A percentile compares a stretch with the other conserved stretches of the same genome.
Evolutionary conservation across 2,329 filamentous ascomycete species (phyloP).

Genomic region (Simplicillium sp.): DNA sequence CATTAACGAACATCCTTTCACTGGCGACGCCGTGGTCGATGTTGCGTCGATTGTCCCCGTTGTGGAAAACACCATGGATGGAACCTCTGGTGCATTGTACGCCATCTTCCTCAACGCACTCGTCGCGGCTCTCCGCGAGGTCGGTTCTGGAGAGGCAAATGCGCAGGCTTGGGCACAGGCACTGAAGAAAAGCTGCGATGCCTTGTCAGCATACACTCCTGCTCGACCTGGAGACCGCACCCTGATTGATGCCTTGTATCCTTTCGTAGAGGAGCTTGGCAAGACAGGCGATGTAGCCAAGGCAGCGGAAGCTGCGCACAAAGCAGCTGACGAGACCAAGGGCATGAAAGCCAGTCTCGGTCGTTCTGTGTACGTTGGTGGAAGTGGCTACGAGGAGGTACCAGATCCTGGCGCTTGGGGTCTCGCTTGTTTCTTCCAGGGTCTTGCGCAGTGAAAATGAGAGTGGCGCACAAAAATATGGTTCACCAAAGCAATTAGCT

Average conservation of each 20-base stretch:
- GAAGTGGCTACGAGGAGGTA: slow-evolving; percentile 37
- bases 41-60: slow-evolving; percentile 42
- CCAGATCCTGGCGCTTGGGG: slow-evolving; percentile 62
- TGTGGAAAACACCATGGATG: slow-evolving; percentile 50
- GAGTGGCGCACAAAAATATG: background rate
- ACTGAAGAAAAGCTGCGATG: slow-evolving; percentile 59
- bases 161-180: slow-evolving; percentile 49
- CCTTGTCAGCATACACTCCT: slow-evolving; percentile 76
- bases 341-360: slow-evolving; percentile 88
- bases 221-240: slow-evolving; percentile 85
- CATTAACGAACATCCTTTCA: slow-evolving; percentile 31
- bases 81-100: slow-evolving; percentile 51
- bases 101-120: slow-evolving; percentile 88
- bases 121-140: slow-evolving; percentile 47
- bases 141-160: slow-evolving; percentile 28
- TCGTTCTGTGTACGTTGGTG: slow-evolving; percentile 29
- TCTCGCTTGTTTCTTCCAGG: slow-evolving; percentile 71
- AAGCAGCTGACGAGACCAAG: slow-evolving; percentile 76
- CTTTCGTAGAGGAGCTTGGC: slow-evolving; percentile 68
- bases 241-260: slow-evolving; percentile 78
- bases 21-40: slow-evolving; percentile 43
- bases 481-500: background rate
- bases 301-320: slow-evolving; percentile 66
- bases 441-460: slow-evolving; percentile 50
- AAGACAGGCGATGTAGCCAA: slow-evolving; percentile 56